Evolutionary conservation across 2,329 filamentous ascomycete genomes (phyloP), one percentile per base, ranked within the genome.

Genomic region (Apiospora hydei): DNA sequence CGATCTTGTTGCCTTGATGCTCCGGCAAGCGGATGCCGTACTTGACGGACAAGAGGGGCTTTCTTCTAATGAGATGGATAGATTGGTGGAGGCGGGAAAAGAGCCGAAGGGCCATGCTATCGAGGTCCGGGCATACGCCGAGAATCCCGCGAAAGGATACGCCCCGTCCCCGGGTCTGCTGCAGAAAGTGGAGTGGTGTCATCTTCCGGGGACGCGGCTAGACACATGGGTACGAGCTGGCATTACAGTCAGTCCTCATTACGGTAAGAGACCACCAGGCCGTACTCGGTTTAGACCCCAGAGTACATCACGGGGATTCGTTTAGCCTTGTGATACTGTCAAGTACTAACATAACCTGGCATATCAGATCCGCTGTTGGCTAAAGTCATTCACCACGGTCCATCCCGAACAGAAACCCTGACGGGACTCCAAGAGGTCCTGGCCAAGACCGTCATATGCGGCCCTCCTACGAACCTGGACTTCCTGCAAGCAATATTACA

Each of bases 211-310:
- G 5, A 82, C 86, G 34, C 85, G 91, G 5, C 85, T 93, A 38
- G 91, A 93, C 75, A 92, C 89, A 0, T 92, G 90, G 90, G 84
- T 92, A 1, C 84, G 86, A 70, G 86, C 85, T 1, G 90, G 90
- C 7, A 85, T 86, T 2, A 85, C 83, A 3, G 84, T 92, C 51
- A 88, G 87, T 6, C 85, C 89, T 1, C 84, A 88, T 72, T 91
- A 91, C 70, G 88, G 88, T 77, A n/a, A n/a, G n/a, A n/a, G n/a
- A n/a, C n/a, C n/a, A n/a, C n/a, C n/a, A n/a, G n/a, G n/a, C n/a
- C n/a, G n/a, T n/a, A n/a, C n/a, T n/a, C n/a, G n/a, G n/a, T n/a
- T n/a, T n/a, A n/a, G n/a, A n/a, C n/a, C n/a, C n/a, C n/a, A n/a
- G n/a, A n/a, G n/a, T n/a, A n/a, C n/a, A n/a, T n/a, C n/a, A n/a